These are phyloP conservation scores for Dalbergia oliveri DNA, from an alignment of 306 rosid species.

Conservation along the genomic window DNA sequence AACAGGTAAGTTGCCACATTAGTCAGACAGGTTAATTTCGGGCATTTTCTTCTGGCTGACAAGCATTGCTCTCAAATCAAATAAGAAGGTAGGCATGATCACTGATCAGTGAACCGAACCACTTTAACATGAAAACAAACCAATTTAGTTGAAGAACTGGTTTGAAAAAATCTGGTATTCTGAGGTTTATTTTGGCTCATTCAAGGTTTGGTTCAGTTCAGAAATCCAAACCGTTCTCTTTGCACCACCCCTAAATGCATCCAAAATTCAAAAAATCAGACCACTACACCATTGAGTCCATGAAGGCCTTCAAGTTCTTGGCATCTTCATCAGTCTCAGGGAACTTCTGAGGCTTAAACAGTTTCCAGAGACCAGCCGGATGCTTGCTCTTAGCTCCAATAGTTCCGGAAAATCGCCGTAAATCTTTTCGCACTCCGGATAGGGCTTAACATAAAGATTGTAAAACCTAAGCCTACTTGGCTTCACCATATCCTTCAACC, in stretches of 20 bases:
- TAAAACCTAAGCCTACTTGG: slow-evolving; percentile 86
- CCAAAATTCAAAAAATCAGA: slow-evolving; percentile 1
- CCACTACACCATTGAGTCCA: slow-evolving; percentile 63
- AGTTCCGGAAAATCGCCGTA: slow-evolving; percentile 61
- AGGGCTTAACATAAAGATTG: slow-evolving; percentile 88
- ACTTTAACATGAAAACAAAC: no score
- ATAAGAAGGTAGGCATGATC: no score
- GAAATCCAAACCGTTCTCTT: background rate
- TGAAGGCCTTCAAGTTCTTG: slow-evolving; percentile 68
- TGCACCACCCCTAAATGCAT: background rate
- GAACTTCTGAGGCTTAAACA: slow-evolving; percentile 67
- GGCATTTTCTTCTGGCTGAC: no score
- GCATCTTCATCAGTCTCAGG: slow-evolving; percentile 62
- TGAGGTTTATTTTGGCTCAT: no score
- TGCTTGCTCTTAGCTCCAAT: slow-evolving; percentile 58
- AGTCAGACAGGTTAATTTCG: no score
- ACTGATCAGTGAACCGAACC: no score
- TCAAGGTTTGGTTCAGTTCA: no score
- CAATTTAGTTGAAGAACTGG: no score
- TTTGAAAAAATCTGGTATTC: background rate
- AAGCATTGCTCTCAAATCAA: no score
- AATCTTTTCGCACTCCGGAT: slow-evolving; percentile 80
- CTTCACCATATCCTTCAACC: slow-evolving; percentile 72
- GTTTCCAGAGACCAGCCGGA: slow-evolving; percentile 83
- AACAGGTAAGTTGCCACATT: no score